A percentile compares a stretch with the other conserved stretches of the same genome.
phyloP scores from a whole-genome alignment of 2,329 filamentous ascomycete species.

The Diaporthe sp. region DNA sequence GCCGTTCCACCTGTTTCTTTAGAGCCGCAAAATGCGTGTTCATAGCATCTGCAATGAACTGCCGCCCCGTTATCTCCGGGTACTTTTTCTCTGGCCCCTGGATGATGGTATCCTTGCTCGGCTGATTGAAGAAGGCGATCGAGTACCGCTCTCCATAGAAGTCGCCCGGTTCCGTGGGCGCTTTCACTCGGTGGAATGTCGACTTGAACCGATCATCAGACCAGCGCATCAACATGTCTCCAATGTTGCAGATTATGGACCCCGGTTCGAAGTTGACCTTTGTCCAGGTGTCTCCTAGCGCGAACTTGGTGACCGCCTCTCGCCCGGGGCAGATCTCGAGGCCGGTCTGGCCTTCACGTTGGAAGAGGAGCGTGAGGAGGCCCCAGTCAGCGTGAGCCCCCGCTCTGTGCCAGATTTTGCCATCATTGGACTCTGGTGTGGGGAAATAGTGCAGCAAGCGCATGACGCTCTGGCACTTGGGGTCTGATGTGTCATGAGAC shows the following conservation, averaged over 20 bases:
- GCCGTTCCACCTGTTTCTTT: not conserved
- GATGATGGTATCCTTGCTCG: slow-evolving; percentile 61
- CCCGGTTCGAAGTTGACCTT: slow-evolving; percentile 59
- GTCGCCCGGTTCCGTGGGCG: slow-evolving; percentile 45
- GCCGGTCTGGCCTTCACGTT: slow-evolving; percentile 63
- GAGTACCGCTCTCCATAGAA: slow-evolving; percentile 66
- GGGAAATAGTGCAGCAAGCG: slow-evolving; percentile 49
- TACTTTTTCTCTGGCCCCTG: slow-evolving; percentile 67
- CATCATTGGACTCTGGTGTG: slow-evolving; percentile 35
- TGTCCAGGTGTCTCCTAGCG: slow-evolving; percentile 65
- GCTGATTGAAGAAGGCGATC: slow-evolving; percentile 71
- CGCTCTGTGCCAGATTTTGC: slow-evolving; percentile 58
- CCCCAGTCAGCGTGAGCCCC: slow-evolving; percentile 70
- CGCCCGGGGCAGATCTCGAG: slow-evolving; percentile 68
- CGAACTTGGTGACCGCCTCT: slow-evolving; percentile 64
- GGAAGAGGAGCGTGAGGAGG: slow-evolving; percentile 68
- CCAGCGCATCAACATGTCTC: slow-evolving; percentile 69
- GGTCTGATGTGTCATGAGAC: slow-evolving; percentile 58
- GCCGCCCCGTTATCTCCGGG: slow-evolving; percentile 62
- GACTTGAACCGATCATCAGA: slow-evolving; percentile 70
- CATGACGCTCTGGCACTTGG: slow-evolving; percentile 63
- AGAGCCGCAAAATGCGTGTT: slow-evolving; percentile 59
- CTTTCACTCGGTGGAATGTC: slow-evolving; percentile 64
- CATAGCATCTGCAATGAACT: slow-evolving; percentile 67
- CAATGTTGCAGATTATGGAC: slow-evolving; percentile 67